Percentiles rank a stretch among this genome's conserved stretches.
These are phyloP conservation scores for Polyporus tsugae DNA, from an alignment of 1,284 basidiomycete genomes.

Conservation along the genomic window DNA sequence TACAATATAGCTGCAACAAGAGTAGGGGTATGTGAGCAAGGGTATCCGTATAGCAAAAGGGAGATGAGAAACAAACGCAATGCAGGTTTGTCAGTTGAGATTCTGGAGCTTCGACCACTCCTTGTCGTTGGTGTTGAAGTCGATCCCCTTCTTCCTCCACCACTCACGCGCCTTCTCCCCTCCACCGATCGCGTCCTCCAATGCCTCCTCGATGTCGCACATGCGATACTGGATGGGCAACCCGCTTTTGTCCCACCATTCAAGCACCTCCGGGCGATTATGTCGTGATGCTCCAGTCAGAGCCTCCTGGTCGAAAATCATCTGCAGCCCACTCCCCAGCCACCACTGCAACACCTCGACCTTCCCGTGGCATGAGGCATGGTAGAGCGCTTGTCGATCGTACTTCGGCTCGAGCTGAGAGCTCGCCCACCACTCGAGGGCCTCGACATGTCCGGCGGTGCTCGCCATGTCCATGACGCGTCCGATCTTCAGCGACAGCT, in stretches of 20 bases:
- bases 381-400: constrained; percentile 76
- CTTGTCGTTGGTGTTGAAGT: constrained; percentile 81
- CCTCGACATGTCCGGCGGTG: constrained; percentile 72
- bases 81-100: constrained; percentile 52
- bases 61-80: background rate
- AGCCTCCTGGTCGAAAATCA: constrained; percentile 82
- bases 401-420: constrained; percentile 80
- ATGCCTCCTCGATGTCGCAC: constrained; percentile 87
- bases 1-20: background rate
- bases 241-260: constrained; percentile 85
- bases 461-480: constrained; percentile 84
- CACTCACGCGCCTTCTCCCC: constrained; percentile 74
- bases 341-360: constrained; percentile 86
- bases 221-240: constrained; percentile 82
- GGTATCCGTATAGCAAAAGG: background rate
- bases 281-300: constrained; percentile 80
- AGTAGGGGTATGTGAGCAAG: background rate
- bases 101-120: constrained; percentile 85
- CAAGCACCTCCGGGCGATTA: constrained; percentile 80
- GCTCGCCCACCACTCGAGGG: constrained; percentile 84
- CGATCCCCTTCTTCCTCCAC: constrained; percentile 81
- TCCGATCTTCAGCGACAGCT: constrained; percentile 77
- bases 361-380: constrained; percentile 81
- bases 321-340: constrained; percentile 75
- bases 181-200: constrained; percentile 83